Evolutionary conservation across 2,329 filamentous ascomycete species (phyloP), one percentile per base, ranked within the genome.

Genomic region (Neodidymelliopsis sp.): DNA sequence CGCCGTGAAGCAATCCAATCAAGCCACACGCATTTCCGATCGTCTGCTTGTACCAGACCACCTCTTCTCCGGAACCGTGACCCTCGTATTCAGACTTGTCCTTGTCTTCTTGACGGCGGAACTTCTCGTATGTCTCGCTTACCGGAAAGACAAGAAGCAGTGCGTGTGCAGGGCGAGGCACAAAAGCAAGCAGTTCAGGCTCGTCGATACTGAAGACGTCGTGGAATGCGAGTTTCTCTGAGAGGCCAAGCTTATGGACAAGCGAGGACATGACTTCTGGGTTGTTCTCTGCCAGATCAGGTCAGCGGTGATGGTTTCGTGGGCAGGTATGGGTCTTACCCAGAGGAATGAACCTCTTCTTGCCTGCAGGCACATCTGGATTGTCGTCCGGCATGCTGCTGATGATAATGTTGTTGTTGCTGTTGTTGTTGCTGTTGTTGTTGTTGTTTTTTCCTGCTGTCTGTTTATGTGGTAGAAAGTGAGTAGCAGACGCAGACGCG

Each of bases 1-100:
- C 85, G 18, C 88, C 89, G 69, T 99, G 94, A 30, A 97, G 75
- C 35, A 99, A 75, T 0, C 90, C 94, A 79, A 97, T 96, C 43
- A 96, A 77, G 0, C 94, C 94, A 74, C 94, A 97, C 3, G 94
- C 91, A 72, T 97, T 96, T 51, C 88, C 85, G 63, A 97, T 97
- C 0, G 93, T 97, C 78, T 97, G 94, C 65, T 86, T 90, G 81
- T 92, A 97, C 94, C 93, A 99, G 6, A 96, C 67, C 0, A 97
- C 90, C 4, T 90, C 87, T 67, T 97, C 90, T 0, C 65, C 67
- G 0, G 81, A 75, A 1, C 91, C 91, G 13, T 78, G 80, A 31
- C 87, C 88, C 0, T 72, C 69, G 76, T 96, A 96, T 28, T 85
- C 83, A 2, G 76, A 59, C 30, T 78, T 77, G 16, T 80, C 70